phyloP scores from a whole-genome alignment of 2,329 filamentous ascomycete genomes.

The Clarireedia monteithiana region DNA sequence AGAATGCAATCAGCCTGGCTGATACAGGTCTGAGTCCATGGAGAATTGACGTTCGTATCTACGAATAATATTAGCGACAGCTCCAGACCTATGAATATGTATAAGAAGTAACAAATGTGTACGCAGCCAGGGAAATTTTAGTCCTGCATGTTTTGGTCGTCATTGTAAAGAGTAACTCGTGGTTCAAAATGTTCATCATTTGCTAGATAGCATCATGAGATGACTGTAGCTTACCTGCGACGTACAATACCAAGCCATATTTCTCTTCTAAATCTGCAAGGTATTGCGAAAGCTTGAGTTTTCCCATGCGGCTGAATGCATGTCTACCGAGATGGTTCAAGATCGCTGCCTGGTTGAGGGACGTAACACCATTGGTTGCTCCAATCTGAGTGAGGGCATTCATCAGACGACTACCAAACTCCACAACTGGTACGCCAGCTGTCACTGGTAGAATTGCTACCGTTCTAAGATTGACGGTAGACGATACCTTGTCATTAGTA shows the following conservation, averaged over 20 bases:
- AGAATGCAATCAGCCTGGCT: constrained; percentile 94
- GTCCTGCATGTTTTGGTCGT: constrained; percentile 35
- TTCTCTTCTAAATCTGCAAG: constrained; percentile 95
- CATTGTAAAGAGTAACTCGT: constrained; percentile 17
- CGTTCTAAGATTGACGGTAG: constrained; percentile 85
- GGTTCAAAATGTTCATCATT: constrained; percentile 35
- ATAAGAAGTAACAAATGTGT: not conserved
- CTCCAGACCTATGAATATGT: not conserved
- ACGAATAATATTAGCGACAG: not conserved
- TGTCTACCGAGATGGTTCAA: constrained; percentile 91
- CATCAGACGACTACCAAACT: constrained; percentile 85
- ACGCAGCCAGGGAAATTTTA: constrained; percentile 58
- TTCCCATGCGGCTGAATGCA: constrained; percentile 96
- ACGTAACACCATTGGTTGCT: constrained; percentile 80
- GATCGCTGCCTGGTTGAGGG: constrained; percentile 87
- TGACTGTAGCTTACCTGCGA: constrained; percentile 55
- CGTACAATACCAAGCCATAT: constrained; percentile 89
- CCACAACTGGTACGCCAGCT: constrained; percentile 83
- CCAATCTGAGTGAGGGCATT: constrained; percentile 86
- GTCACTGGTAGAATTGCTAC: constrained; percentile 89
- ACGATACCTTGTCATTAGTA: constrained; percentile 62
- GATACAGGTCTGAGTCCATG: constrained; percentile 98
- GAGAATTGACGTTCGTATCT: constrained; percentile 95
- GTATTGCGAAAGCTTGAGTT: constrained; percentile 91
- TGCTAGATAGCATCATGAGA: constrained; percentile 16